Evolutionary conservation across 164 flowering plant genomes (phyloP), one percentile per base, ranked within the genome.

Genomic region (Kingdonia uniflora): DNA sequence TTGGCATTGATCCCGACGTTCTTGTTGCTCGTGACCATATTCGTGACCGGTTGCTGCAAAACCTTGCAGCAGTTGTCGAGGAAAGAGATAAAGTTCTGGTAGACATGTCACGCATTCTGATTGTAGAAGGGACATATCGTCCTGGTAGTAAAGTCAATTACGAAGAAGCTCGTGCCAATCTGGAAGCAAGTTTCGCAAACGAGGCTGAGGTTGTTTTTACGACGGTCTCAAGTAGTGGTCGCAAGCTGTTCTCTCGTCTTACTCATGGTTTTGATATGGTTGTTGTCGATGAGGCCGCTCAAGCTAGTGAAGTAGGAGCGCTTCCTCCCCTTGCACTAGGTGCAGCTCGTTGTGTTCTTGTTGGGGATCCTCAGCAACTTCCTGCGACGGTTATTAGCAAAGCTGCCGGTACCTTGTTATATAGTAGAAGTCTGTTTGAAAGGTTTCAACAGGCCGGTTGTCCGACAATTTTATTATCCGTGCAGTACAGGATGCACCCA

Each of bases 211-310:
- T 92, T 68, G 98, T 92, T 49, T 88, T 92, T 61, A 92, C 98
- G 1, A 92, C 98, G 19, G 90, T 92, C 14, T 88, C 96, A 14
- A 92, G 98, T 51, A 88, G 98, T 71, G 98, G 98, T 15, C 86
- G 96, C 4, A 87, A 82, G 65, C 55, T 92, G 58, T 92, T 92
- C 71, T 79, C 96, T 61, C 85, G 95, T 19, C 91, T 92, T 17
- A 62, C 88, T 16, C 98, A 92, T 77, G 98, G 96, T 14, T 92
- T 92, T 71, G 98, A 92, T 66, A 92, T 92, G 98, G 95, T 92
- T 40, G 98, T 92, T 40, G 82, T 92, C 57, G 96, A 88, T 69
- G 96, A 92, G 68, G 98, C 98, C n/a, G 98, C 98, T n/a, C 96
- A 92, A 67, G 96, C 98, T 39, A 92, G 98, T 75, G 98, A 91